Evolutionary conservation across 176 grass and related monocot genomes (phyloP), one percentile per base, ranked within the genome.

Genomic region (Paspalum notatum): DNA sequence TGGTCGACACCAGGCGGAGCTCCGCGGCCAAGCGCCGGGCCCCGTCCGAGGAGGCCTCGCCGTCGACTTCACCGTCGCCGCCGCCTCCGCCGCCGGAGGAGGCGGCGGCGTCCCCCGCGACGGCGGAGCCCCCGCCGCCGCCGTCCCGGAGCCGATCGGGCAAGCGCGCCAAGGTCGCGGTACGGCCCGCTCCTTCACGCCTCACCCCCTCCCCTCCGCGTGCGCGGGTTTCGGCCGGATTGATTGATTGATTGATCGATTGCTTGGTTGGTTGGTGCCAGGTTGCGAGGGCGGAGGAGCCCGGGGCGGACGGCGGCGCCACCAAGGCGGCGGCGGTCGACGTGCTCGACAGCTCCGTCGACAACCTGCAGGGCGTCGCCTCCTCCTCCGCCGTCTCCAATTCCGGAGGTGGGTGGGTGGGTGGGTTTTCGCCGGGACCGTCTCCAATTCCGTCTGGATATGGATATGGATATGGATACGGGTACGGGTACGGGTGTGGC

Each of bases 1-100:
- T 95, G 93, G 93, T 96, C 17, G 93, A 96, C 5, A 96, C 93
- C 15, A 55, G 93, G 75, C 74, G 93, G 71, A 79, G 77, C 77
- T 79, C 77, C 32, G 76, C 77, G 11, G 70, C 91, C 26, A 79
- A 79, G 80, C 81, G 20, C 26, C 58, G 22, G 5, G 48, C 51
- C 74, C 22, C 71, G 0, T 12, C 63, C 2, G 40, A 75, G 0
- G 47, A 81, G 8, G 24, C 77, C 0, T 16, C 89, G 25, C 52
- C 85, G 27, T 26, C 26, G 43, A 2, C 49, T 17, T 39, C 12
- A 3, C 18, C 25, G 5, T 18, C 85, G 44, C 65, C 71, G 13
- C 12, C 47, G 8, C 8, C 20, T 46, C 27, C 59, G 8, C 7
- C 85, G 39, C 72, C 66, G 6, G 24, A 16, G 18, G 8, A 47